Conservation (phyloP, 2,329 filamentous ascomycete species). For the Paecilomyces formosus region DNA sequence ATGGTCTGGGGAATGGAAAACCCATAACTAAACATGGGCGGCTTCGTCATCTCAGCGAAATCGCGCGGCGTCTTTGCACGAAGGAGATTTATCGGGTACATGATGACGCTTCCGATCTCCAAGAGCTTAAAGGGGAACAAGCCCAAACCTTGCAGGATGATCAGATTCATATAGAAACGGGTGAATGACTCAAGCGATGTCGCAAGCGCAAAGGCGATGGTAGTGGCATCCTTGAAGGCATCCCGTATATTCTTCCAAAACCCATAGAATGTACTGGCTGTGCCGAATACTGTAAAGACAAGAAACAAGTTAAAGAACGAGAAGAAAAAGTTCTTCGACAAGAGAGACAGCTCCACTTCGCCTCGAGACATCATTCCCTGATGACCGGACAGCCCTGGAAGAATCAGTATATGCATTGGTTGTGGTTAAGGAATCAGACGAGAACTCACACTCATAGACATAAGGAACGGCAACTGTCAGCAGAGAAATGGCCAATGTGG, state of each 20-base stretch:
- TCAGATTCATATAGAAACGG: conserved; percentile 86
- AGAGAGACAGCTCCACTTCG: conserved; percentile 87
- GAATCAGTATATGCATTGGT: neutral
- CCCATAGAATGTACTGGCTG: conserved; percentile 65
- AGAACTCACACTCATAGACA: conserved; percentile 70
- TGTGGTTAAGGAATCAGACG: neutral
- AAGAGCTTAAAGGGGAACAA: conserved; percentile 87
- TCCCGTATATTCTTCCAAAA: conserved; percentile 60
- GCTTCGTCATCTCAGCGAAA: conserved; percentile 70
- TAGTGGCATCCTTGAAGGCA: conserved; percentile 69
- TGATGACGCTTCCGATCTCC: conserved; percentile 75
- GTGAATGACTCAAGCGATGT: conserved; percentile 65
- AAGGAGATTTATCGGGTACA: conserved; percentile 75
- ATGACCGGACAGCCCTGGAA: conserved; percentile 63
- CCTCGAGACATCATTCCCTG: conserved; percentile 95
- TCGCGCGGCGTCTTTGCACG: conserved; percentile 83
- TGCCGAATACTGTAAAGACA: conserved; percentile 82
- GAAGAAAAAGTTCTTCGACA: conserved; percentile 99
- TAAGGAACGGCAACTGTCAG: conserved; percentile 88
- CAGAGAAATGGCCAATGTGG: conserved; percentile 76
- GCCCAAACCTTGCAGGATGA: conserved; percentile 88
- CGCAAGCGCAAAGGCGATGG: conserved; percentile 69
- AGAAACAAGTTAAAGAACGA: conserved; percentile 99
- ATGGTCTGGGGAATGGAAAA: conserved; percentile 92
- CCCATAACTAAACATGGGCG: conserved; percentile 87